Percentiles rank a stretch among this genome's conserved stretches.
Conservation (phyloP, 345 rosid species). For the Pistacia integerrima region DNA sequence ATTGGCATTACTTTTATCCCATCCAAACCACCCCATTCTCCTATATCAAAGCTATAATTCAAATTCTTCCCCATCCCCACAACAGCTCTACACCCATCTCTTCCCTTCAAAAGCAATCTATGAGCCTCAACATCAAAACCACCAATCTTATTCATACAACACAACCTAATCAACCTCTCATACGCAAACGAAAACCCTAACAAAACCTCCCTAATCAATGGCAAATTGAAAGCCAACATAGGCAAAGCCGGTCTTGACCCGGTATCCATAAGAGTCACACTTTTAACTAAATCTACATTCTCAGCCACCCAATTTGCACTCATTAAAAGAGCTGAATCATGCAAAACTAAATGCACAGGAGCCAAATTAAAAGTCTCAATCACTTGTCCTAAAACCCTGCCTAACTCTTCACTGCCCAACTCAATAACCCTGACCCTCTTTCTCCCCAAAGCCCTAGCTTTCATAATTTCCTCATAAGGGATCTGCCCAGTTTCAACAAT, state of each 20-base stretch:
- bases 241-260: slow-evolving; percentile 72
- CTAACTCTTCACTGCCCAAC: slow-evolving; percentile 68
- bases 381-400: slow-evolving; percentile 68
- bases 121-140: slow-evolving; percentile 59
- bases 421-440: slow-evolving; percentile 57
- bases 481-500: slow-evolving; percentile 90
- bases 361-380: slow-evolving; percentile 68
- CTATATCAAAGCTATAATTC: slow-evolving; percentile 73
- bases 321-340: slow-evolving; percentile 80
- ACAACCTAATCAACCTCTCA: slow-evolving; percentile 50
- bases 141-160: slow-evolving; percentile 58
- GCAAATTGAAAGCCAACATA: slow-evolving; percentile 54
- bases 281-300: slow-evolving; percentile 54
- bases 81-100: slow-evolving; percentile 66
- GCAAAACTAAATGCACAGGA: slow-evolving; percentile 87
- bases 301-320: slow-evolving; percentile 72
- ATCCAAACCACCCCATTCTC: slow-evolving; percentile 75
- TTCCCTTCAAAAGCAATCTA: slow-evolving; percentile 73
- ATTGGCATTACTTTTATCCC: slow-evolving; percentile 59
- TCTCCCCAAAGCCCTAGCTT: slow-evolving; percentile 36
- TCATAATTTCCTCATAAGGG: slow-evolving; percentile 65
- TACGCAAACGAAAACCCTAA: slow-evolving; percentile 51
- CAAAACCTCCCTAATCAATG: slow-evolving; percentile 57
- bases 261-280: slow-evolving; percentile 79
- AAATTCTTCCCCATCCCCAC: slow-evolving; percentile 59